Percentiles rank a stretch among this genome's conserved stretches.
phyloP scores from a whole-genome alignment of 306 rosid species.

The Sophora flavescens region DNA sequence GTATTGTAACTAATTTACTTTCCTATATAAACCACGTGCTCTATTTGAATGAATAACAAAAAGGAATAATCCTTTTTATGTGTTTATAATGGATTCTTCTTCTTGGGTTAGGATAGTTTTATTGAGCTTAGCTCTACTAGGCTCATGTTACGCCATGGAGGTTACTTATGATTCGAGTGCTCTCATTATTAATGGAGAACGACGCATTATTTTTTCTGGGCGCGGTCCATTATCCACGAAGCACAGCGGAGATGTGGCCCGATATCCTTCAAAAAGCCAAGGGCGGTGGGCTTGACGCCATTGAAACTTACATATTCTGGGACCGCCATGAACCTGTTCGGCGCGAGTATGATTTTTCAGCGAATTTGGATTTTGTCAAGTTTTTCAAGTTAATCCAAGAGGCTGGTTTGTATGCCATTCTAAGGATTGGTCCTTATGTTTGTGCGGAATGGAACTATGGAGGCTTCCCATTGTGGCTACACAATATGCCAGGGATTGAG shows the following conservation, averaged over 20 bases:
- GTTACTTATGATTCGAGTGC: slow-evolving; percentile 43
- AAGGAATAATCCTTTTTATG: no score
- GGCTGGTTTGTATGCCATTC: slow-evolving; percentile 32
- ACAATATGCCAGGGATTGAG: slow-evolving; percentile 35
- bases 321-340: slow-evolving; percentile 29
- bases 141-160: not conserved
- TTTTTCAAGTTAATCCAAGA: slow-evolving; percentile 22
- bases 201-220: slow-evolving; percentile 45
- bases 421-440: slow-evolving; percentile 48
- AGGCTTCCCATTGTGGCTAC: slow-evolving; percentile 50
- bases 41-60: no score
- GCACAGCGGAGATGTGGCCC: not conserved
- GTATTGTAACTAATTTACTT: no score
- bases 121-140: not conserved
- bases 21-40: no score
- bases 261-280: no score
- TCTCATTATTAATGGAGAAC: slow-evolving; percentile 48
- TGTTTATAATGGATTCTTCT: no score
- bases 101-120: no score
- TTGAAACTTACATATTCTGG: not conserved
- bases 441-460: slow-evolving; percentile 53
- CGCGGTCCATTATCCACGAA: slow-evolving; percentile 49
- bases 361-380: slow-evolving; percentile 38
- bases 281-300: no score
- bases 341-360: slow-evolving; percentile 35